Percentiles rank a stretch among this genome's conserved stretches.
These are phyloP conservation scores for Davidsoniella australis DNA, from an alignment of 2,329 filamentous ascomycete genomes.

Conservation along the genomic window DNA sequence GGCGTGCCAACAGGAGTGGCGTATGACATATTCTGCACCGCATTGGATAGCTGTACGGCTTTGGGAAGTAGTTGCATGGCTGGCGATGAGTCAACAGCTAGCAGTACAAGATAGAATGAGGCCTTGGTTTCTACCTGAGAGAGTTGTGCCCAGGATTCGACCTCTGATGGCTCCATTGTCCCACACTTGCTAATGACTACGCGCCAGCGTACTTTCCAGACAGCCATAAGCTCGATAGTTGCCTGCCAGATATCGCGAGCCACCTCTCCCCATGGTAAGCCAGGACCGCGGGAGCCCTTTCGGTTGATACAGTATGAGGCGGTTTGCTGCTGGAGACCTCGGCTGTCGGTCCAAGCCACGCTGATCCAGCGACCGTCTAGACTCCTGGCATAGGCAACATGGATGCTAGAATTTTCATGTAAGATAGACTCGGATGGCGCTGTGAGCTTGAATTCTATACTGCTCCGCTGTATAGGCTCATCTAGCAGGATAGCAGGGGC, in stretches of 20 bases:
- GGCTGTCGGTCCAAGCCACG: constrained; percentile 65
- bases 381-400: constrained; percentile 63
- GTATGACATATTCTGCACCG: constrained; percentile 21
- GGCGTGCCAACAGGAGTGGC: constrained; percentile 54
- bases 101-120: constrained; percentile 37
- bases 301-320: constrained; percentile 56
- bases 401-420: constrained; percentile 63
- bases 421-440: constrained; percentile 56
- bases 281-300: constrained; percentile 30
- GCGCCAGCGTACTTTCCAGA: constrained; percentile 58
- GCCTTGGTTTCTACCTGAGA: constrained; percentile 34
- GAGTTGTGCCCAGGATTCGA: constrained; percentile 39
- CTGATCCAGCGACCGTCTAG: constrained; percentile 63
- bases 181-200: constrained; percentile 58
- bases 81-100: constrained; percentile 49
- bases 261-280: constrained; percentile 42
- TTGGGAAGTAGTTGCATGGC: constrained; percentile 45
- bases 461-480: constrained; percentile 45
- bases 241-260: constrained; percentile 62
- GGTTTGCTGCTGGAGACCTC: constrained; percentile 54
- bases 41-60: constrained; percentile 28
- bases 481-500: constrained; percentile 60
- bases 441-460: constrained; percentile 58
- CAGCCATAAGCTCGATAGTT: constrained; percentile 54
- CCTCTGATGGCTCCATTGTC: constrained; percentile 48